Base-by-base conservation (phyloP, 2,329 filamentous ascomycete genomes). In the Trichoderma koningiopsis region DNA sequence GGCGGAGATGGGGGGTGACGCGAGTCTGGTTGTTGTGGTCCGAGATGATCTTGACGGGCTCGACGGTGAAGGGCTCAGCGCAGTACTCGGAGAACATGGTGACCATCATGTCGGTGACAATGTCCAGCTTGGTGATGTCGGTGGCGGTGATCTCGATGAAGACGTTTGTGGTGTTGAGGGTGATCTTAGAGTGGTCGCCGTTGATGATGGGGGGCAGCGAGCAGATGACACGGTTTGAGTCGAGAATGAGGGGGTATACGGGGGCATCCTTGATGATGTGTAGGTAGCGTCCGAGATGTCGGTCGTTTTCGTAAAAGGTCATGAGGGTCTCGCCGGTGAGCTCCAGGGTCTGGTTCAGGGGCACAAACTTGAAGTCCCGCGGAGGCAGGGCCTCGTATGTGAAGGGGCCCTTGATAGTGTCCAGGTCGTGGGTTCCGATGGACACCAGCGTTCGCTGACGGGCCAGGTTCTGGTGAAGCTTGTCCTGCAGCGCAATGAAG, bases 181-280 rank as follows among this genome's bases (percentile, higher is more conserved):
- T 93, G 79, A 99, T 99, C 83, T 99, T 99, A 76, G 94, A 97
- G 82, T 96, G 94, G 77, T 99, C 89, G 76, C 94, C 89, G 83
- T 99, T 99, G 85, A 99, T 99, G 76, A 99, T 98, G 22, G 96
- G 96, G 1, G 96, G 96, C 76, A 99, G 86, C 8, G 95, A 98
- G 82, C 96, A 95, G 43, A 99, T 94, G 56, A 88, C 89, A 55
- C 89, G 87, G 78, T 97, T 92, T 64, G 93, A 88, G 79, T 99
- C 96, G 80, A 94, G 95, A 77, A 99, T 97, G 77, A 97, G 94
- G 27, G 96, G 96, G 80, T 99, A 99, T 55, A 97, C 91, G 5
- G 94, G 93, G 60, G 92, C 92, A 81, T 98, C 95, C 72, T 91
- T 89, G 79, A 99, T 97, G 76, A 99, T 99, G 82, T 94, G 93